Conservation (phyloP, 1,284 basidiomycete genomes). For the Rhodotorula glutinis region DNA sequence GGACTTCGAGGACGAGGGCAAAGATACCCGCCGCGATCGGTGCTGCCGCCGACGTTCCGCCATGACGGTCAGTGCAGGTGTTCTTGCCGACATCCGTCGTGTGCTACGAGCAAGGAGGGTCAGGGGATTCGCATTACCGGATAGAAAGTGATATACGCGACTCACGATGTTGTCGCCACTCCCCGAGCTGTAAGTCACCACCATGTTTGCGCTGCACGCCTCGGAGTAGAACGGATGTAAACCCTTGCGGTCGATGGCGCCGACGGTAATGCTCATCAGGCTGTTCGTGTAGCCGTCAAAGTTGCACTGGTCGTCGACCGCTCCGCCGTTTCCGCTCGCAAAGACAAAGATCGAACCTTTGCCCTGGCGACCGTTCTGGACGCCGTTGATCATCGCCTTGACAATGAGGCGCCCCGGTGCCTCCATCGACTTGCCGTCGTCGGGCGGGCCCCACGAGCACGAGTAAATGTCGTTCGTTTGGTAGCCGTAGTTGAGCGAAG, state of each 20-base stretch:
- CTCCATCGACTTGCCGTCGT: conserved; percentile 94
- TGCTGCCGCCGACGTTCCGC: conserved; percentile 96
- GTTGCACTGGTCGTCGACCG: conserved; percentile 93
- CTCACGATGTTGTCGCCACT: conserved; percentile 84
- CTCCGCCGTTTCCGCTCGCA: conserved; percentile 94
- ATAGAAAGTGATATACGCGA: conserved; percentile 35
- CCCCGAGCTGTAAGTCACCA: conserved; percentile 96
- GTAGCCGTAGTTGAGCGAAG: conserved; percentile 88
- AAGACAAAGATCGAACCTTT: conserved; percentile 96
- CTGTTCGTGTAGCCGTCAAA: conserved; percentile 99
- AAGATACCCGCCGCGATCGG: conserved; percentile 91
- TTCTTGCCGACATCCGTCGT: conserved; percentile 90
- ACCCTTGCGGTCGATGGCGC: conserved; percentile 87
- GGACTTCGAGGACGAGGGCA: conserved; percentile 76
- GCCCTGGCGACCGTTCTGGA: conserved; percentile 83
- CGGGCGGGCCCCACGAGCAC: conserved; percentile 87
- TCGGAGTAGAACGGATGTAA: conserved; percentile 97
- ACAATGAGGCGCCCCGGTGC: conserved; percentile 86
- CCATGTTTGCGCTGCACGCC: conserved; percentile 91
- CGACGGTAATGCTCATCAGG: conserved; percentile 93
- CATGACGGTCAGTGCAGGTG: conserved; percentile 78
- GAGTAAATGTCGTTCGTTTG: conserved; percentile 91
- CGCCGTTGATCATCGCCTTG: conserved; percentile 91
- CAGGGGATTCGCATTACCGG: background rate
- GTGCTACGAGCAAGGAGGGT: conserved; percentile 57